Percentiles rank a stretch among this genome's conserved stretches.
Conservation (phyloP, 2,329 filamentous ascomycete species). For the Magnaporthales sp. region DNA sequence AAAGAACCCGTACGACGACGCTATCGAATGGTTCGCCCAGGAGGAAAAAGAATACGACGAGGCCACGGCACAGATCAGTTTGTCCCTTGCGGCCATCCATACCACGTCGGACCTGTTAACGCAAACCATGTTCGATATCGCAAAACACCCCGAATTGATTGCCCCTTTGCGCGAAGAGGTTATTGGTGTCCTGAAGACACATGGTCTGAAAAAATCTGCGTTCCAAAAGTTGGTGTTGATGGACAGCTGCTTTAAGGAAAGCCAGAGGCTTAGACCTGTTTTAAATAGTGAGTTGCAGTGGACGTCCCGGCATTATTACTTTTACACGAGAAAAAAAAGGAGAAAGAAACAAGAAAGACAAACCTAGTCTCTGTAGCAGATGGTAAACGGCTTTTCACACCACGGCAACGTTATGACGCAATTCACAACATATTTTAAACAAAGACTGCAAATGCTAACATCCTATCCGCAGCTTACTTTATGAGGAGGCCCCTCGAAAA, state of each 20-base stretch:
- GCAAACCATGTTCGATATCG: neutral
- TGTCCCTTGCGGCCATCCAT: neutral
- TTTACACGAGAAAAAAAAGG: too few species aligned
- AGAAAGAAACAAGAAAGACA: too few species aligned
- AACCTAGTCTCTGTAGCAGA: too few species aligned
- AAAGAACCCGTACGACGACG: neutral
- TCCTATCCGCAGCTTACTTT: too few species aligned
- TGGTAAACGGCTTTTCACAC: too few species aligned
- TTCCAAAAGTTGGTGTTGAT: slow-evolving; percentile 17
- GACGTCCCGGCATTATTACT: too few species aligned
- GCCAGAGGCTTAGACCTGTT: slow-evolving; percentile 13
- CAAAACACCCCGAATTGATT: neutral
- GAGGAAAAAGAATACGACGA: neutral
- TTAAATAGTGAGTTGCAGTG: neutral
- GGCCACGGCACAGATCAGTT: neutral
- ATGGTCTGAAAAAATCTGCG: neutral
- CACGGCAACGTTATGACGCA: too few species aligned
- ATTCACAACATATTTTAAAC: too few species aligned
- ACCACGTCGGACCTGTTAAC: neutral
- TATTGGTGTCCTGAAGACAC: neutral
- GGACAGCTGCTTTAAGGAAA: slow-evolving; percentile 27
- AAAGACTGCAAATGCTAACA: too few species aligned
- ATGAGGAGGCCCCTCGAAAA: neutral
- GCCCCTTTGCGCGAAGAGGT: neutral
- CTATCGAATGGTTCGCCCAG: neutral